A percentile compares a stretch with the other conserved stretches of the same genome.
Evolutionary conservation across 495 filamentous ascomycete species (phyloP).

Genomic region (Neurospora tetrasperma): DNA sequence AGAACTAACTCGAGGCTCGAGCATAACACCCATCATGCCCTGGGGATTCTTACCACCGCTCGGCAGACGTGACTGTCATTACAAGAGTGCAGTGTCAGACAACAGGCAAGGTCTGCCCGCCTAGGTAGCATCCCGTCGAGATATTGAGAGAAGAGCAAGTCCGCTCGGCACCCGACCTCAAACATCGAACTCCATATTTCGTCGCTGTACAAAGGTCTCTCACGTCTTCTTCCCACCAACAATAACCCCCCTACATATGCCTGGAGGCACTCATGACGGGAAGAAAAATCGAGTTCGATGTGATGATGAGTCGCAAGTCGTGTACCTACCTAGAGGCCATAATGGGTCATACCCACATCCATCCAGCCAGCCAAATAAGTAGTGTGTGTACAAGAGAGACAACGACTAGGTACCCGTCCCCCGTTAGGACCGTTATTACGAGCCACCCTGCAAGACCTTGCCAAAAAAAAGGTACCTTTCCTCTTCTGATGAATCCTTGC

Average conservation of each 20-base stretch:
- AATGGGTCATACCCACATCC: background rate
- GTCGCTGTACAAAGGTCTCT: background rate
- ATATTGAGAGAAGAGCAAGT: background rate
- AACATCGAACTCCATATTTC: background rate
- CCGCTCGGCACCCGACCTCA: background rate
- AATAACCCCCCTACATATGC: background rate
- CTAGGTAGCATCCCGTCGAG: background rate
- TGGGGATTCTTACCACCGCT: background rate
- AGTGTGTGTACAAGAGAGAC: background rate
- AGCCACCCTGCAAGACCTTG: slow-evolving; percentile 10
- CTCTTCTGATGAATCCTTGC: slow-evolving; percentile 8
- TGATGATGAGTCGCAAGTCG: background rate
- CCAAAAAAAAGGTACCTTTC: slow-evolving; percentile 6
- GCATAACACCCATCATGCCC: background rate
- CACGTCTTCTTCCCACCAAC: background rate
- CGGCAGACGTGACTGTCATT: background rate
- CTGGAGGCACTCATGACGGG: background rate
- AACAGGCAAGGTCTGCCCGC: background rate
- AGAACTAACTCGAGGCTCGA: background rate
- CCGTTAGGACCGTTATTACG: background rate
- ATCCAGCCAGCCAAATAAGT: background rate
- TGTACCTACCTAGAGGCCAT: background rate
- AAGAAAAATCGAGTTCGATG: background rate
- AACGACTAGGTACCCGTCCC: slow-evolving; percentile 1
- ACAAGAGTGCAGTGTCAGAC: background rate